Percentiles rank a stretch among this genome's conserved stretches.
phyloP scores from a whole-genome alignment of 1,284 basidiomycete genomes.

The Boletus smithii region DNA sequence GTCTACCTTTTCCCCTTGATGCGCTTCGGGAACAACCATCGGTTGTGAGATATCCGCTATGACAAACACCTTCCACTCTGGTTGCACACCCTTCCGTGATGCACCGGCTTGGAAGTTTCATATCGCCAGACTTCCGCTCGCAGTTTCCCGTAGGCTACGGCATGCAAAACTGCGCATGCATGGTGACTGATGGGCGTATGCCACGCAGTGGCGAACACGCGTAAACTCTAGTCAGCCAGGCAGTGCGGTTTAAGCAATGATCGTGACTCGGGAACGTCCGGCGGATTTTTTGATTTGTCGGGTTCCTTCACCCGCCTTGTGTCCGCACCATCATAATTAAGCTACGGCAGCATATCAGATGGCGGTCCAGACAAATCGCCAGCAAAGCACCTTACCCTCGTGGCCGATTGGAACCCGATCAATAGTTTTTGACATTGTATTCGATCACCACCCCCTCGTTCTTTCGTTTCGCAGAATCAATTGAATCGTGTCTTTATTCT shows the following conservation, averaged over 20 bases:
- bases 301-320: slow-evolving; percentile 18
- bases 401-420: slow-evolving; percentile 16
- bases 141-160: slow-evolving; percentile 27
- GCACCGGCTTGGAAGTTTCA: slow-evolving; percentile 12
- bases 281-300: slow-evolving; percentile 19
- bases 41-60: slow-evolving; percentile 7
- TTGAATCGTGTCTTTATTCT: slow-evolving; percentile 11
- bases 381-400: slow-evolving; percentile 21
- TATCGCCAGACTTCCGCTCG: slow-evolving; percentile 17
- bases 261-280: slow-evolving; percentile 27
- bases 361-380: slow-evolving; percentile 9
- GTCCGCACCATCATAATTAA: slow-evolving; percentile 18
- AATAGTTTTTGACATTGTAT: slow-evolving; percentile 8
- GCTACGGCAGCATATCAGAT: slow-evolving; percentile 12
- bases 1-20: slow-evolving; percentile 10
- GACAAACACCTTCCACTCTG: slow-evolving; percentile 3
- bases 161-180: slow-evolving; percentile 25
- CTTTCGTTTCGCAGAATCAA: slow-evolving; percentile 9
- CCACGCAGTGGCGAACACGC: slow-evolving; percentile 23
- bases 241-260: slow-evolving; percentile 17
- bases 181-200: slow-evolving; percentile 32
- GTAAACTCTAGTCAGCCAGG: slow-evolving; percentile 6
- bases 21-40: slow-evolving; percentile 10
- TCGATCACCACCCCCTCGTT: slow-evolving; percentile 6
- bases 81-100: slow-evolving; percentile 11